Base-by-base conservation (phyloP, 306 rosid genomes). In the Arachis hypogaea region DNA sequence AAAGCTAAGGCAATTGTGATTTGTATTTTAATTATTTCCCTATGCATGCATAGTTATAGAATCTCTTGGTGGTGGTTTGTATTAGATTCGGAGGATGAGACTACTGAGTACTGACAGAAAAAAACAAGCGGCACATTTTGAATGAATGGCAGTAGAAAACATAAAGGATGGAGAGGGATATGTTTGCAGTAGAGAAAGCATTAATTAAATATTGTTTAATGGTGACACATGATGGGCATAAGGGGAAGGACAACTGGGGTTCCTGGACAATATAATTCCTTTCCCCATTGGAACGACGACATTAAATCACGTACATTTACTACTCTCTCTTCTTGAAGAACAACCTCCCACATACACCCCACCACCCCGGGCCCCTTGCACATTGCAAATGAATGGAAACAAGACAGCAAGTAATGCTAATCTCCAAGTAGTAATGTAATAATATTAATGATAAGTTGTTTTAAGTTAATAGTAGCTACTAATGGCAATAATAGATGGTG, bases 171-270 rank as follows among this genome's bases (percentile, higher is more conserved):
- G 28, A 70, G 76, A 75, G 69, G 57, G 75, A 59, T 33, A 54
- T 71, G 78, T 65, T 69, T 69, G 28, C 62, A 5, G 63, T 28
- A 42, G 28, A 44, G 77, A 33, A 2, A 33, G 4, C 38, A 33
- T 33, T 33, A 33, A 33, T 33, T 33, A 33, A 33, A 40, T n/a
- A 69, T 83, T 80, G 49, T 77, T 80, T 74, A 80, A 69, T 77
- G 36, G 52, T 63, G 7, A 77, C 85, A 77, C 87, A 77, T 77
- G 82, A 68, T 84, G 82, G 85, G 74, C 80, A 72, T 60, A 59
- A 33, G 38, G 38, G 38, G 38, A 33, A 33, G 38, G 38, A 4
- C 38, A 33, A 33, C 38, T 33, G 38, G 38, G 38, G 38, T 33
- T 57, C 64, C 54, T 45, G 3, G 51, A 74, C 52, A 50, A 58